phyloP scores from a whole-genome alignment of 1,284 basidiomycete genomes.

The Fistulinella cinereoalba region DNA sequence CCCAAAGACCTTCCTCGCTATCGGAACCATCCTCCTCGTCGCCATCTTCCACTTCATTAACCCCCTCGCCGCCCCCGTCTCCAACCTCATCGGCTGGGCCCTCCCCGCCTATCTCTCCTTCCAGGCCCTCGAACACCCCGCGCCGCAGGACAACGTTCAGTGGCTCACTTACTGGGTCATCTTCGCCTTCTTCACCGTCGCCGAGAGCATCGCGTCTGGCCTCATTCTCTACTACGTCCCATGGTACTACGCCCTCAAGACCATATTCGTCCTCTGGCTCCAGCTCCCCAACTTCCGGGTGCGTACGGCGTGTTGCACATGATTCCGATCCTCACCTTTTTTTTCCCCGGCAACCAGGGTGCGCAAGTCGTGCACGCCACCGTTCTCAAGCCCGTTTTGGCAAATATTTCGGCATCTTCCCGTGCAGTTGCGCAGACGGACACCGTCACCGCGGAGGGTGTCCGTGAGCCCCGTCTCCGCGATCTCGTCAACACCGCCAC shows the following conservation, averaged over 20 bases:
- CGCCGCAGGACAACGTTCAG: slow-evolving; percentile 74
- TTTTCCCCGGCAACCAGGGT: slow-evolving; percentile 46
- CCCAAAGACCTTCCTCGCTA: slow-evolving; percentile 89
- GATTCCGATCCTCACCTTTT: neutral
- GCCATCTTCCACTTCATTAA: slow-evolving; percentile 78
- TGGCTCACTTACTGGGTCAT: slow-evolving; percentile 91
- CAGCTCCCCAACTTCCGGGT: slow-evolving; percentile 79
- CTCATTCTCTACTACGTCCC: slow-evolving; percentile 79
- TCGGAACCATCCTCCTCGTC: slow-evolving; percentile 69
- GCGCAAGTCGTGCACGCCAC: slow-evolving; percentile 69
- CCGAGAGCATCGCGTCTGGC: slow-evolving; percentile 74
- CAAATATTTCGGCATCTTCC: slow-evolving; percentile 43
- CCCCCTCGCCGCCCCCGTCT: slow-evolving; percentile 75
- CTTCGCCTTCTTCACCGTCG: slow-evolving; percentile 84
- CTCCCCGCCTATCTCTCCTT: slow-evolving; percentile 85
- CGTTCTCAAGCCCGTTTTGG: slow-evolving; percentile 68
- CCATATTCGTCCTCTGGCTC: slow-evolving; percentile 83
- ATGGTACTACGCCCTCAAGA: slow-evolving; percentile 92
- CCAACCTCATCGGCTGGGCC: slow-evolving; percentile 82
- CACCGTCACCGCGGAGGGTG: slow-evolving; percentile 36
- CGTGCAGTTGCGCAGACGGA: slow-evolving; percentile 26
- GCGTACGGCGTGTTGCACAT: slow-evolving; percentile 38
- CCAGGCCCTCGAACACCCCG: slow-evolving; percentile 77
- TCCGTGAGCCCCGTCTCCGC: no score
- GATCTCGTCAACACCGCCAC: slow-evolving; percentile 44